Conservation (phyloP, 768 basidiomycete species). For the Baorangia bicolor region DNA sequence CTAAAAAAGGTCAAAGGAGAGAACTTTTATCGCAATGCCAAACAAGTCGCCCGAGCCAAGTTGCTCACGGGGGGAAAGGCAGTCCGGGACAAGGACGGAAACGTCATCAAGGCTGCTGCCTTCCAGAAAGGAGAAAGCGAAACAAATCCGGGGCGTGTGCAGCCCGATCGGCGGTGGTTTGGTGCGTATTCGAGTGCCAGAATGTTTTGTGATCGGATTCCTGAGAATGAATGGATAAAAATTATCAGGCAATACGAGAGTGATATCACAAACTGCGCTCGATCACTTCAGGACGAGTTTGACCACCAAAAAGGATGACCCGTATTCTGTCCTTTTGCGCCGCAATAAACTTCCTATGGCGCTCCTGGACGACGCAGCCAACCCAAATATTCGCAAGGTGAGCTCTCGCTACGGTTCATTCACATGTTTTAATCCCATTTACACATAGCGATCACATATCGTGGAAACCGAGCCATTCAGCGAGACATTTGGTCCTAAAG, state of each 20-base stretch:
- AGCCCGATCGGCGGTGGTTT: slow-evolving; percentile 97
- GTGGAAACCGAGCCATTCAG: slow-evolving; percentile 94
- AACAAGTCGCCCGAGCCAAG: slow-evolving; percentile 79
- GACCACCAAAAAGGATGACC: slow-evolving; percentile 81
- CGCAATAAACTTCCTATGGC: slow-evolving; percentile 98
- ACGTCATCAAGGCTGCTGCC: slow-evolving; percentile 88
- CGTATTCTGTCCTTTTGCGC: slow-evolving; percentile 91
- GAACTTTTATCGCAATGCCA: slow-evolving; percentile 98
- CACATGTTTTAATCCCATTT: slow-evolving; percentile 1
- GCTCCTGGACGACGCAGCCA: slow-evolving; percentile 85
- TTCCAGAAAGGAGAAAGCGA: slow-evolving; percentile 97
- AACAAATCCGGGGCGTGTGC: slow-evolving; percentile 84
- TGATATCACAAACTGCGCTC: slow-evolving; percentile 93
- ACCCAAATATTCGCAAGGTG: slow-evolving; percentile 77
- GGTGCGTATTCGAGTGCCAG: slow-evolving; percentile 51
- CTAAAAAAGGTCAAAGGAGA: slow-evolving; percentile 84
- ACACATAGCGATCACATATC: slow-evolving; percentile 78
- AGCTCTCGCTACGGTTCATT: slow-evolving; percentile 6
- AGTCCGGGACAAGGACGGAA: slow-evolving; percentile 86
- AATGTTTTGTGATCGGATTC: background rate
- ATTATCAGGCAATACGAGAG: slow-evolving; percentile 87
- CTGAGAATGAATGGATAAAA: slow-evolving; percentile 7
- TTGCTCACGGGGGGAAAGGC: slow-evolving; percentile 93
- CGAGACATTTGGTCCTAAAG: slow-evolving; percentile 95
- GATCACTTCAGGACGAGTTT: slow-evolving; percentile 96